phyloP scores from a whole-genome alignment of 768 basidiomycete genomes.

The Mrakia blollopis region DNA sequence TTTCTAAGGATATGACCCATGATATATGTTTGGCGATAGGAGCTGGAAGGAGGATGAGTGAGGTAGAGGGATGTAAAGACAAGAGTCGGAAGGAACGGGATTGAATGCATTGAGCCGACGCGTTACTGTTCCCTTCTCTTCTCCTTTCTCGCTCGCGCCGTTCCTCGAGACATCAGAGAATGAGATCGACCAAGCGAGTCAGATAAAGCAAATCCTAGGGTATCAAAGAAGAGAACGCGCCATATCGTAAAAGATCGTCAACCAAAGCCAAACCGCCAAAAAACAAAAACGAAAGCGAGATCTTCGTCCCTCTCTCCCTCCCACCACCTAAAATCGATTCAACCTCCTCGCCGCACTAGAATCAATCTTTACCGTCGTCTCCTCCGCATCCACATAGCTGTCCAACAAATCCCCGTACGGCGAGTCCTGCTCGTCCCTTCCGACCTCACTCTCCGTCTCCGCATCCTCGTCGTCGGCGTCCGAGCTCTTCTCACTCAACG shows the following conservation, averaged over 20 bases:
- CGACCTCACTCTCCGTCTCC: slow-evolving; percentile 10
- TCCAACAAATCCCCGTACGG: slow-evolving; percentile 22
- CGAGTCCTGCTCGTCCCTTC: background rate
- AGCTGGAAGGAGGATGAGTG: no score
- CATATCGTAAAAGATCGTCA: background rate
- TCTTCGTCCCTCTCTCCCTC: background rate
- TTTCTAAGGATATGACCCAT: no score
- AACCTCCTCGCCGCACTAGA: background rate
- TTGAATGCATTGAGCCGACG: no score
- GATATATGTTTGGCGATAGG: no score
- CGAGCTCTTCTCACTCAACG: background rate
- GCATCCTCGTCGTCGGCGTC: slow-evolving; percentile 27
- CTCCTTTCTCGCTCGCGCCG: no score
- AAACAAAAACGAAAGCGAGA: background rate
- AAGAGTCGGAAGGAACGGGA: no score
- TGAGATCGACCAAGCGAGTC: no score
- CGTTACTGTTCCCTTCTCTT: no score
- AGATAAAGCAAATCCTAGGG: no score
- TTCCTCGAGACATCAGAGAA: no score
- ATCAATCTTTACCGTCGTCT: background rate
- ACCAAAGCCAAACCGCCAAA: background rate
- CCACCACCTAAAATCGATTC: slow-evolving; percentile 8
- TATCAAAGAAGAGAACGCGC: background rate
- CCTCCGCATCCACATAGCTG: background rate
- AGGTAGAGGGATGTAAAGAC: no score